phyloP scores from a whole-genome alignment of 2,329 filamentous ascomycete genomes.

The Lachnellula occidentalis region DNA sequence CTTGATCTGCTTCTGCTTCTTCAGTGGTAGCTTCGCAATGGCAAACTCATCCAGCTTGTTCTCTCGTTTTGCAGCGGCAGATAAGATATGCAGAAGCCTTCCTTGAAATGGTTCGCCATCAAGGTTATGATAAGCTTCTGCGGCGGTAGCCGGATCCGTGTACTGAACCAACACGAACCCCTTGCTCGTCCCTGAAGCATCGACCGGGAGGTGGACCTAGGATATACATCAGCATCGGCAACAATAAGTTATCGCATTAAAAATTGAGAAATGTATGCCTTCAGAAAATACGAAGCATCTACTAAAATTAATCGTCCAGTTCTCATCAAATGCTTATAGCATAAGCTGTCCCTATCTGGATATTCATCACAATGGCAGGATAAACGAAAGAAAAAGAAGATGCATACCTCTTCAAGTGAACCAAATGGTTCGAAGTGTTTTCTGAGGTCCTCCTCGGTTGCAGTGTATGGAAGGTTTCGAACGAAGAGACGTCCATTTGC shows the following conservation, averaged over 20 bases:
- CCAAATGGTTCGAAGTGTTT: constrained; percentile 69
- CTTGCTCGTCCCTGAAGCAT: constrained; percentile 70
- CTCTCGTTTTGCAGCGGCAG: constrained; percentile 75
- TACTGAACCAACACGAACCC: constrained; percentile 88
- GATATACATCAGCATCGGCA: constrained; percentile 36
- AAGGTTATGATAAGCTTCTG: constrained; percentile 70
- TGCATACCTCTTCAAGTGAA: constrained; percentile 78
- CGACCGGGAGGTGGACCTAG: constrained; percentile 81
- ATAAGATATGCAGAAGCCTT: constrained; percentile 83
- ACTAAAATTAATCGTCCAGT: constrained; percentile 98
- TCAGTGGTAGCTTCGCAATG: constrained; percentile 84
- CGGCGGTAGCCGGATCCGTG: constrained; percentile 63
- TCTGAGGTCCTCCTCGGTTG: constrained; percentile 71
- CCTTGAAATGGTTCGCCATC: constrained; percentile 90
- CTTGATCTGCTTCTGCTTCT: constrained; percentile 88
- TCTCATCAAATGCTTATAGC: constrained; percentile 82
- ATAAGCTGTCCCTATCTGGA: constrained; percentile 99
- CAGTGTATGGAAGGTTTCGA: constrained; percentile 79
- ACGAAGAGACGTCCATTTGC: constrained; percentile 78
- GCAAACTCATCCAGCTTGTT: constrained; percentile 80
- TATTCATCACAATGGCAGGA: constrained; percentile 74
- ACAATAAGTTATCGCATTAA: constrained; percentile 7
- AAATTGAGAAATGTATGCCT: constrained; percentile 27
- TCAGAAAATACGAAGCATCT: constrained; percentile 93
- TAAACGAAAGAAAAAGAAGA: constrained; percentile 19